Evolutionary conservation across 2,329 filamentous ascomycete species (phyloP), one percentile per base, ranked within the genome.

Genomic region (Xylaria sp.): DNA sequence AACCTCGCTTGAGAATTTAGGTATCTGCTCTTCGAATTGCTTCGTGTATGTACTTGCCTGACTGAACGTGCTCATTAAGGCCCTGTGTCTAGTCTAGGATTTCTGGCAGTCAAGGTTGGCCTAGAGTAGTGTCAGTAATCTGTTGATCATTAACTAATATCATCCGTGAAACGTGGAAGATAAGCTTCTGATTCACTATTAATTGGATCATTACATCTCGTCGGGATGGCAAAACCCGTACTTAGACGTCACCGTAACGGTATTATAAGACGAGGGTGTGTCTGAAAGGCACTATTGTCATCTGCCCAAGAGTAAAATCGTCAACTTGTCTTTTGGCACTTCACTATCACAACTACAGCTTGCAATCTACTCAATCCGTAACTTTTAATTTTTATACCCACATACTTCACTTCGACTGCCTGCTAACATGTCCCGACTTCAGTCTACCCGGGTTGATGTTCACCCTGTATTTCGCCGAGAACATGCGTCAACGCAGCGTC

Each of bases 121-220:
- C 13, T 52, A 33, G 18, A 23, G 46, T 8, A 12, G 28, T 41
- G 25, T 33, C 46, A n/a, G 33, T 43, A 23, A n/a, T 59, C 25
- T 9, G 46, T 23, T 25, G 55, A 59, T 59, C 46, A 58, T 54
- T 39, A 13, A 46, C 18, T 31, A 33, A 39, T 20, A 23, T 43
- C 15, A 15, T 54, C 23, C 18, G 31, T 51, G 52, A 10, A 48
- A n/a, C 31, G 43, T 51, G 8, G 25, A 41, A 13, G 41, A 51
- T 31, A 13, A 23, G 49, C 20, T 62, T 62, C 13, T 43, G 41
- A 13, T 15, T 15, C 36, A 28, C 15, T 23, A 31, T 39, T 43
- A 43, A 28, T 8, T 49, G 15, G 9, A 51, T 59, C 20, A 52
- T 18, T 41, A 18, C 7, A 36, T n/a, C 33, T 31, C 36, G 33